These are phyloP conservation scores for Boletus pseudo-olivaceus DNA, from an alignment of 768 basidiomycete species.

Conservation along the genomic window DNA sequence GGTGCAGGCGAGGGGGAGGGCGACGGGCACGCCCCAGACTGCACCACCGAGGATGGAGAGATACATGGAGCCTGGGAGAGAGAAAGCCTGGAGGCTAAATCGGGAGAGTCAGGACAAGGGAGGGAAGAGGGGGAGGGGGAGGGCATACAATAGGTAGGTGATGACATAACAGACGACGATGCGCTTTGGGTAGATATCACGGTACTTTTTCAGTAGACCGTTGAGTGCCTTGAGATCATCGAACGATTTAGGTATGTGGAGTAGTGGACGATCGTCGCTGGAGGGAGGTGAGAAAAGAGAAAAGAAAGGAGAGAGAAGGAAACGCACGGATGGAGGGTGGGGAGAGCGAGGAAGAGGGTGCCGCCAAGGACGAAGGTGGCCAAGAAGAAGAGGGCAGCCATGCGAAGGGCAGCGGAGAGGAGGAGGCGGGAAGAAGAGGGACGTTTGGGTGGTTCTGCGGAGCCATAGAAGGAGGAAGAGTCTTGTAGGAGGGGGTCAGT, in stretches of 20 bases:
- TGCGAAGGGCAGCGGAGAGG: conserved; percentile 79
- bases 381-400: conserved; percentile 70
- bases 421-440: conserved; percentile 56
- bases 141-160: conserved; percentile 86
- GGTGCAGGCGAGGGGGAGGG: conserved; percentile 85
- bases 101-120: conserved; percentile 7
- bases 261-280: conserved; percentile 69
- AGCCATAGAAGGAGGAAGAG: conserved; percentile 48
- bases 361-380: conserved; percentile 70
- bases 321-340: conserved; percentile 72
- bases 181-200: conserved; percentile 80
- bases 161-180: conserved; percentile 85
- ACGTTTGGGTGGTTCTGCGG: conserved; percentile 36
- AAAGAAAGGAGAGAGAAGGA: neutral
- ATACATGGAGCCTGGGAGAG: conserved; percentile 96
- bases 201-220: conserved; percentile 83
- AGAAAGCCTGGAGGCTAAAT: conserved; percentile 88
- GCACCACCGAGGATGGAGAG: conserved; percentile 95
- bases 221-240: conserved; percentile 84
- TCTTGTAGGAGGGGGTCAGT: conserved; percentile 28
- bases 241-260: conserved; percentile 88
- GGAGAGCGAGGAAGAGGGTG: conserved; percentile 77
- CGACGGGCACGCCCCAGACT: conserved; percentile 86
- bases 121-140: conserved; percentile 1
- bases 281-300: conserved; percentile 6